Conservation (phyloP, 129 eudicot genomes). For the Centrapalus pauciflorus region DNA sequence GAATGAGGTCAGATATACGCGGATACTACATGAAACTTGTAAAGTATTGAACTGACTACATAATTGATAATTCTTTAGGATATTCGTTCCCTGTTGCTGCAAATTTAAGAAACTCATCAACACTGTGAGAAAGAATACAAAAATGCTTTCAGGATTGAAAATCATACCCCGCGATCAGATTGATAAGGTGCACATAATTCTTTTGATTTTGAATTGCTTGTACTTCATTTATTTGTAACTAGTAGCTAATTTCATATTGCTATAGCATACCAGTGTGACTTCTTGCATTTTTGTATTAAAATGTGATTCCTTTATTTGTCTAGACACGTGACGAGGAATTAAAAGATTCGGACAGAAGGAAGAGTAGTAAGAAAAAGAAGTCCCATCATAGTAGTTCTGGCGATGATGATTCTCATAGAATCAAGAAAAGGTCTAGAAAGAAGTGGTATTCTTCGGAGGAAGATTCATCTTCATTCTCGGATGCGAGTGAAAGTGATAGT, state of each 20-base stretch:
- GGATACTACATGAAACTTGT: too few relatives aligned
- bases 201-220: not conserved
- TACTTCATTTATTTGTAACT: not conserved
- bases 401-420: constrained; percentile 60
- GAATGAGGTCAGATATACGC: too few relatives aligned
- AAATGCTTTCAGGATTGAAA: constrained; percentile 80
- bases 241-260: not conserved
- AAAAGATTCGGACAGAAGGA: constrained; percentile 35
- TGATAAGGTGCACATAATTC: constrained; percentile 33
- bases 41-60: too few relatives aligned
- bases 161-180: constrained; percentile 75
- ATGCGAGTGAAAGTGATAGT: constrained; percentile 36
- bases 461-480: constrained; percentile 39
- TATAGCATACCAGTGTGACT: not conserved
- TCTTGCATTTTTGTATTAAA: constrained; percentile 6
- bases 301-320: not conserved
- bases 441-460: constrained; percentile 85
- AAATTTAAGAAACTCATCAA: not conserved
- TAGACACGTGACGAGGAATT: constrained; percentile 34
- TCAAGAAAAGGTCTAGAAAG: constrained; percentile 64
- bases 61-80: constrained; percentile 8
- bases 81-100: not conserved
- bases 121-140: constrained; percentile 11
- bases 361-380: constrained; percentile 42
- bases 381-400: constrained; percentile 43